Conservation (phyloP, 2,329 filamentous ascomycete species). For the Trichoderma harzianum region DNA sequence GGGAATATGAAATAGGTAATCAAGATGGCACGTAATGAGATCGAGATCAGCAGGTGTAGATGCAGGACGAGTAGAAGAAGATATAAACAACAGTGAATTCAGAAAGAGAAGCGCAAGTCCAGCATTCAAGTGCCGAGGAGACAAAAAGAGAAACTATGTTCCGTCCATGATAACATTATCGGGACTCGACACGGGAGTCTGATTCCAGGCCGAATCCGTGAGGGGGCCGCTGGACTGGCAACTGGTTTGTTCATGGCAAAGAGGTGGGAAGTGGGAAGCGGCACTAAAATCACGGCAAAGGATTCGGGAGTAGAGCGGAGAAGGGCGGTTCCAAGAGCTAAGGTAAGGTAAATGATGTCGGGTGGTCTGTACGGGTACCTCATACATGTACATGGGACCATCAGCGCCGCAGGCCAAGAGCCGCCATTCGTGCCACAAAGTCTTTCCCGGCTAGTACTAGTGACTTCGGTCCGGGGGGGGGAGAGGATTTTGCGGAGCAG, state of each 20-base stretch:
- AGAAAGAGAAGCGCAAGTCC: background rate
- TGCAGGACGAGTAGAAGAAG: background rate
- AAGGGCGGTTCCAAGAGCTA: background rate
- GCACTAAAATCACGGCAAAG: conserved; percentile 19
- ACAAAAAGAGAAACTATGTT: background rate
- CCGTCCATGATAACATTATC: background rate
- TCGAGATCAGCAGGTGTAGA: background rate
- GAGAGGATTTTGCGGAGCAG: background rate
- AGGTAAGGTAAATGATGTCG: background rate
- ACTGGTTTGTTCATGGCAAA: background rate
- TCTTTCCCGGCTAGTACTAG: background rate
- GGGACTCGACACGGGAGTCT: background rate
- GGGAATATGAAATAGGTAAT: background rate
- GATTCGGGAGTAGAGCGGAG: conserved; percentile 12
- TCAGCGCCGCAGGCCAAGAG: background rate
- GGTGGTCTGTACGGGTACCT: background rate
- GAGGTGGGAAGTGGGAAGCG: background rate
- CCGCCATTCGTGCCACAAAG: background rate
- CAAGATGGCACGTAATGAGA: background rate
- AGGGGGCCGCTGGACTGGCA: background rate
- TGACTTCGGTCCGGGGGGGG: background rate
- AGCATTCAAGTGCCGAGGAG: background rate
- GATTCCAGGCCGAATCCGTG: background rate
- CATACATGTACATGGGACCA: background rate
- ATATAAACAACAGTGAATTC: background rate